Evolutionary conservation across 192 early-diverging fungal species (phyloP).

Genomic region (Backusella liffmaniae): DNA sequence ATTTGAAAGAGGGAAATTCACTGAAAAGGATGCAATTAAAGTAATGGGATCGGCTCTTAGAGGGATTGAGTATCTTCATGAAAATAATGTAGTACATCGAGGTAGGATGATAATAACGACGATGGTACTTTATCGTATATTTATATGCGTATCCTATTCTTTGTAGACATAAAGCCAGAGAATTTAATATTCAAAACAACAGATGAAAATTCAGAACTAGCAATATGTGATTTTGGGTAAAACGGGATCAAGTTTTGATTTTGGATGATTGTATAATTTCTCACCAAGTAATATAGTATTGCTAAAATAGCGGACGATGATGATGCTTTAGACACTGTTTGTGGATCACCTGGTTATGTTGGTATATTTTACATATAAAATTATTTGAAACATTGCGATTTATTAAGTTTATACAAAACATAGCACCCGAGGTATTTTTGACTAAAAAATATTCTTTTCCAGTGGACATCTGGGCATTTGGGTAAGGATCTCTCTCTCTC

Average conservation of each 20-base stretch:
- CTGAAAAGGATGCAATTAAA: slow-evolving; percentile 74
- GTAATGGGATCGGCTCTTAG: slow-evolving; percentile 72
- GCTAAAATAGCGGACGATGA: slow-evolving; percentile 57
- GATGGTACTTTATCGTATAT: background rate
- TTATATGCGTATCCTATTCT: background rate
- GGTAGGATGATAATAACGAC: slow-evolving; percentile 37
- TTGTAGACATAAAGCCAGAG: slow-evolving; percentile 76
- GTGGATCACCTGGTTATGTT: slow-evolving; percentile 82
- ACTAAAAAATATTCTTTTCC: slow-evolving; percentile 81
- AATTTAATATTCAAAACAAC: slow-evolving; percentile 77
- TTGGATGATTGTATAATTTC: background rate
- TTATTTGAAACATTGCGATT: background rate
- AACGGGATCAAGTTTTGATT: background rate
- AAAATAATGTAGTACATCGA: slow-evolving; percentile 82
- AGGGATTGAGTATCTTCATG: slow-evolving; percentile 84
- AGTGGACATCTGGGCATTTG: slow-evolving; percentile 94
- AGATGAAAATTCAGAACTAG: slow-evolving; percentile 60
- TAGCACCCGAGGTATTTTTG: slow-evolving; percentile 79
- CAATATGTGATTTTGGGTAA: slow-evolving; percentile 84
- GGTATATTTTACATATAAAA: slow-evolving; percentile 7
- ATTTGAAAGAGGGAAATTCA: slow-evolving; percentile 74
- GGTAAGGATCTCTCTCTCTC: slow-evolving; percentile 25
- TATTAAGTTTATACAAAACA: background rate
- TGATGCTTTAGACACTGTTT: slow-evolving; percentile 73
- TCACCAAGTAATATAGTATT: slow-evolving; percentile 41